Percentiles rank a stretch among this genome's conserved stretches.
phyloP scores from a whole-genome alignment of 192 early-diverging fungal genomes.

The Coemansia sp. region DNA sequence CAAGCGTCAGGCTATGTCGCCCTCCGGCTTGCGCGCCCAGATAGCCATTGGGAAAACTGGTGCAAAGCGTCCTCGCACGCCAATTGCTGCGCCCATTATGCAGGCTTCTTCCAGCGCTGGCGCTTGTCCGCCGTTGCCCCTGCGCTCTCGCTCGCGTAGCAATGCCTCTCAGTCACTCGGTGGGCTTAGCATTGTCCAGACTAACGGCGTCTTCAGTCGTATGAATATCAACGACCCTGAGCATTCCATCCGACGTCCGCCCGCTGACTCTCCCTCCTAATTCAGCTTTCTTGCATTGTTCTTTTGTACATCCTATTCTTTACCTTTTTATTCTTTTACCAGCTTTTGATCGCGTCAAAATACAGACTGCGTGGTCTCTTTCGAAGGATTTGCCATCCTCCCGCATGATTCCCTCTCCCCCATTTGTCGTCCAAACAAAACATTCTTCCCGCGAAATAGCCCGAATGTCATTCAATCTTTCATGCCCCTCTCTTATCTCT shows the following conservation, averaged over 20 bases:
- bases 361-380: background rate
- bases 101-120: conserved; percentile 11
- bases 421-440: background rate
- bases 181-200: conserved; percentile 20
- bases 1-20: conserved; percentile 53
- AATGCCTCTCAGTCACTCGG: conserved; percentile 17
- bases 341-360: background rate
- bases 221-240: conserved; percentile 46
- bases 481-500: background rate
- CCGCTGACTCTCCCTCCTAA: background rate
- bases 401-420: background rate
- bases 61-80: conserved; percentile 2
- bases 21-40: conserved; percentile 43
- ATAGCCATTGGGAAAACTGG: conserved; percentile 17
- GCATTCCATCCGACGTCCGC: conserved; percentile 11
- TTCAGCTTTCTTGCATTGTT: background rate
- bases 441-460: background rate
- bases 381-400: background rate
- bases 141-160: conserved; percentile 36
- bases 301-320: background rate
- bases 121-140: conserved; percentile 13
- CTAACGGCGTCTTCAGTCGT: conserved; percentile 51
- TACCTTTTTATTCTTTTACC: conserved; percentile 2
- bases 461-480: background rate
- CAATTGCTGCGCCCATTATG: conserved; percentile 15